Conservation (phyloP, 805 yeast species). For the Saccharomycopsis amapae region DNA sequence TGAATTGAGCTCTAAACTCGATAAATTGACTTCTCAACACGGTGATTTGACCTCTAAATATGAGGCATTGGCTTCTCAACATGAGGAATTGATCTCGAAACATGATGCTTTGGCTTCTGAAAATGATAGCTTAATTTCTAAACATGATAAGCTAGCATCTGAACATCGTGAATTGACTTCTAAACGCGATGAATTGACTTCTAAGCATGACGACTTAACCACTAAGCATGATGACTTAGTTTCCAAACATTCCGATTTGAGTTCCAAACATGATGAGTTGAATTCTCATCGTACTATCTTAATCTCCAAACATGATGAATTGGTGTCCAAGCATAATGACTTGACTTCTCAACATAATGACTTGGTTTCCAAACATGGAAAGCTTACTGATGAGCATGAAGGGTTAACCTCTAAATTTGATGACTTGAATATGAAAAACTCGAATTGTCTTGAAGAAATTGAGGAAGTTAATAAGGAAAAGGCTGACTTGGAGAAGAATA, state of each 20-base stretch:
- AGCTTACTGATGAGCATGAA: background rate
- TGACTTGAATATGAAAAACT: conserved; percentile 1
- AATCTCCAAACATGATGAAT: background rate
- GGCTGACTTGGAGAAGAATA: background rate
- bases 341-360: background rate
- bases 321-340: background rate
- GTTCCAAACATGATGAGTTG: background rate
- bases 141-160: background rate
- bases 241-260: background rate
- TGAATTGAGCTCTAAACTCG: background rate
- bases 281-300: background rate
- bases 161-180: background rate
- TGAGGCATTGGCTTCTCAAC: background rate
- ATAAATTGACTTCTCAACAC: background rate
- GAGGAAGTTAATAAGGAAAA: conserved; percentile 5
- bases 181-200: background rate
- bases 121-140: background rate
- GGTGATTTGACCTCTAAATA: background rate
- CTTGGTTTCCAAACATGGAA: background rate
- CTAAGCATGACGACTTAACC: background rate
- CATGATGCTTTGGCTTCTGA: background rate
- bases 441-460: conserved; percentile 10
- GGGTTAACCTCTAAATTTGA: conserved; percentile 1
- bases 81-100: background rate
- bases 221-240: background rate